Conservation (phyloP, 2,329 filamentous ascomycete species). For the Neofusicoccum kwambonambiense region DNA sequence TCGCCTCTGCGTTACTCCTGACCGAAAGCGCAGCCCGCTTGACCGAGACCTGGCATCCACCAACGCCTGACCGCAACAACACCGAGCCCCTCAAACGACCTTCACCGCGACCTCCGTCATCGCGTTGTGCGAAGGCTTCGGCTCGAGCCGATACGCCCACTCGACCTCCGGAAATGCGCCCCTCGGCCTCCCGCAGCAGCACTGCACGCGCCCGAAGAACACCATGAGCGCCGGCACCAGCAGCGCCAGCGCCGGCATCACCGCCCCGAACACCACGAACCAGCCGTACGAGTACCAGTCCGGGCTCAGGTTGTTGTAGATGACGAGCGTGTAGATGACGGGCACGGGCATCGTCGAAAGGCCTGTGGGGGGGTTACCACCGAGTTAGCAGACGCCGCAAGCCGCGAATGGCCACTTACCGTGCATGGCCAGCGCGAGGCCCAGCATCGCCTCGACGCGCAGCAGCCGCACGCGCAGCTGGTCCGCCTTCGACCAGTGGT, state of each 20-base stretch:
- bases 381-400: no score
- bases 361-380: neutral
- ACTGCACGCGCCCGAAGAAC: slow-evolving; percentile 21
- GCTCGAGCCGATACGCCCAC: neutral
- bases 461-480: neutral
- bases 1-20: no score
- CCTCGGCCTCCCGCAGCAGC: slow-evolving; percentile 16
- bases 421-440: slow-evolving; percentile 19
- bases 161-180: neutral
- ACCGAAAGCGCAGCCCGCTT: no score
- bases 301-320: slow-evolving; percentile 19
- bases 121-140: no score
- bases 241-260: slow-evolving; percentile 19
- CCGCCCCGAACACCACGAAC: slow-evolving; percentile 19
- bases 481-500: neutral
- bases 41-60: no score
- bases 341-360: slow-evolving; percentile 18
- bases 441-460: slow-evolving; percentile 20
- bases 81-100: no score
- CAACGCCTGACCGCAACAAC: no score
- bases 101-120: no score
- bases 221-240: slow-evolving; percentile 19
- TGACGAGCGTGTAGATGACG: slow-evolving; percentile 17
- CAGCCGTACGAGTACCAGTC: slow-evolving; percentile 18
- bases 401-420: neutral